These are phyloP conservation scores for Bothriochloa decipiens DNA, from an alignment of 176 grass and related monocot species.

Conservation along the genomic window DNA sequence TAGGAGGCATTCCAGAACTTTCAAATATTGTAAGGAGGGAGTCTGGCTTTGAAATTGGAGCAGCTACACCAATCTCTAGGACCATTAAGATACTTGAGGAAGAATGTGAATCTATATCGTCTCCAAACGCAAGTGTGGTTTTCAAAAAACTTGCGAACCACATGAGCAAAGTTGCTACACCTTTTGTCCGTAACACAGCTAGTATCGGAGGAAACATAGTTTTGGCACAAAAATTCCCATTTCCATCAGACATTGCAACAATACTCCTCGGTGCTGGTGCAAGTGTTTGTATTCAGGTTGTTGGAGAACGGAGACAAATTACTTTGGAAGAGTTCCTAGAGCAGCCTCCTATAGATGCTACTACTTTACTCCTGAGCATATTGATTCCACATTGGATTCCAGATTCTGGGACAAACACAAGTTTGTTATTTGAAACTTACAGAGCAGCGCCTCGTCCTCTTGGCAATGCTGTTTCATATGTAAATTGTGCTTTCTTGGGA, in stretches of 20 bases:
- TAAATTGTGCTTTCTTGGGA: constrained; percentile 65
- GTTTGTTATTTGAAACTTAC: constrained; percentile 67
- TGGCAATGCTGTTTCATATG: constrained; percentile 80
- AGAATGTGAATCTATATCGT: constrained; percentile 15
- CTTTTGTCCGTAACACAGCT: constrained; percentile 76
- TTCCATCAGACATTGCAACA: constrained; percentile 71
- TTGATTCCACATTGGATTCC: constrained; percentile 60
- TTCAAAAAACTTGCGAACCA: constrained; percentile 73
- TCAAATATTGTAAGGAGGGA: constrained; percentile 38
- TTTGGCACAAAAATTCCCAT: constrained; percentile 68
- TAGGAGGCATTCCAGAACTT: constrained; percentile 66
- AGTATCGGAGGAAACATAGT: constrained; percentile 80
- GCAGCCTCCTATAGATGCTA: constrained; percentile 45
- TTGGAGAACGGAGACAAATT: constrained; percentile 53
- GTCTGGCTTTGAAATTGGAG: constrained; percentile 62
- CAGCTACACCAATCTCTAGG: constrained; percentile 62
- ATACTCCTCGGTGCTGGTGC: constrained; percentile 69
- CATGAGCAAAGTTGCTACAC: constrained; percentile 72
- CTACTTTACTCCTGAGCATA: constrained; percentile 64
- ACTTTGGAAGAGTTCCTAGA: constrained; percentile 70
- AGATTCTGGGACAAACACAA: background rate
- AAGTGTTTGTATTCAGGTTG: constrained; percentile 50
- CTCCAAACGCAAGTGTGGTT: constrained; percentile 41
- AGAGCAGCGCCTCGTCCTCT: constrained; percentile 65
- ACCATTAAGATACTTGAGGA: constrained; percentile 53